A percentile compares a stretch with the other conserved stretches of the same genome.
Evolutionary conservation across 2,329 filamentous ascomycete genomes (phyloP).

Genomic region (Neoarthrinium moseri): DNA sequence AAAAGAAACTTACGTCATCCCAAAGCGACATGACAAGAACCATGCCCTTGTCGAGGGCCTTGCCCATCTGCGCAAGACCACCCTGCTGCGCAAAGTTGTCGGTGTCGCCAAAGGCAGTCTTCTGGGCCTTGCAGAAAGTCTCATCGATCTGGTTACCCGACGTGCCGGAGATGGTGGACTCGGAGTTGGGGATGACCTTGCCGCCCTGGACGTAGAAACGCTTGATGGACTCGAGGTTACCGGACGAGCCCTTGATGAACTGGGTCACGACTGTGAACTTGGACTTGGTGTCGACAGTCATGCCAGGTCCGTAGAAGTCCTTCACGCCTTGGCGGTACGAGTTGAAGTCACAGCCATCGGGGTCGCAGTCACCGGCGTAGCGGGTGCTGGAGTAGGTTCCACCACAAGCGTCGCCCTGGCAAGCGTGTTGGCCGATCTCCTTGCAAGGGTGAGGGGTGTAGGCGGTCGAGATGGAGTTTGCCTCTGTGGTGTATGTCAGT

Average conservation of each 20-base stretch:
- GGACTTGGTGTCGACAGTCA: constrained; percentile 52
- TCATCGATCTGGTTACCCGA: constrained; percentile 42
- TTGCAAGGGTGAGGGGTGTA: constrained; percentile 61
- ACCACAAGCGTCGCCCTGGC: constrained; percentile 43
- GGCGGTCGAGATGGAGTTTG: constrained; percentile 58
- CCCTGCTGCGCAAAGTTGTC: constrained; percentile 49
- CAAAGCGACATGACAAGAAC: constrained; percentile 59
- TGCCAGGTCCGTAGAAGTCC: constrained; percentile 56
- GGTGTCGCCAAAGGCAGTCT: constrained; percentile 50
- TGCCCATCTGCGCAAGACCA: constrained; percentile 51
- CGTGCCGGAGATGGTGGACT: constrained; percentile 27
- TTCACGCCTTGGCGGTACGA: constrained; percentile 59
- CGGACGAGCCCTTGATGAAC: constrained; percentile 46
- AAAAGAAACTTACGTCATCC: constrained; percentile 45
- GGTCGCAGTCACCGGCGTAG: constrained; percentile 59
- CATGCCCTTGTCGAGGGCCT: constrained; percentile 53
- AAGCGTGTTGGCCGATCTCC: constrained; percentile 41
- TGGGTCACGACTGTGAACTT: constrained; percentile 61
- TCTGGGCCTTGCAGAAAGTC: constrained; percentile 53
- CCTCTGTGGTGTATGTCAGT: constrained; percentile 32
- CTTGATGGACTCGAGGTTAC: constrained; percentile 49
- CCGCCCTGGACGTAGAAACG: constrained; percentile 59
- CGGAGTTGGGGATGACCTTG: constrained; percentile 42
- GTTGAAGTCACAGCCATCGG: constrained; percentile 65
- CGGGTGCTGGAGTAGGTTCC: constrained; percentile 46